These are phyloP conservation scores for Paraglomus brasilianum DNA, from an alignment of 192 early-diverging fungal species.

Conservation along the genomic window DNA sequence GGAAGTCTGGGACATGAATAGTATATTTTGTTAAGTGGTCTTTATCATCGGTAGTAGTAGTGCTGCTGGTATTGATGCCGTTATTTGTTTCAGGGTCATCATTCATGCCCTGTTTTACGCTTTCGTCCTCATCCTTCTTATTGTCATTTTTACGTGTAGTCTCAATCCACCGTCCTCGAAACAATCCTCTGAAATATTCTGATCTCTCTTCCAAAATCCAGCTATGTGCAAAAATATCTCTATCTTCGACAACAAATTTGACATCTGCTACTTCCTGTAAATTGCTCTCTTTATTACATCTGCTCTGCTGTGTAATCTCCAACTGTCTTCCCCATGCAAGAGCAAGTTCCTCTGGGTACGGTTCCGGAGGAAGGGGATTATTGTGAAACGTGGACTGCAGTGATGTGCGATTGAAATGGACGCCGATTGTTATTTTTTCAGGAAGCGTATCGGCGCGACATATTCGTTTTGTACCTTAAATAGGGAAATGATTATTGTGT, in stretches of 20 bases:
- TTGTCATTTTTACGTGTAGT: not conserved
- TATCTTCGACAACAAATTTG: constrained; percentile 2
- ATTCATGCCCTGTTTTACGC: too few relatives aligned
- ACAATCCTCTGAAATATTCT: constrained; percentile 30
- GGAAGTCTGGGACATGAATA: too few relatives aligned
- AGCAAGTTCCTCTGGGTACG: not conserved
- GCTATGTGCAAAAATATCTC: constrained; percentile 9
- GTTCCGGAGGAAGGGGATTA: not conserved
- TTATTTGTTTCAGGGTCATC: too few relatives aligned
- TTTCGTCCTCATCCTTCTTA: too few relatives aligned
- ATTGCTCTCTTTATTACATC: not conserved
- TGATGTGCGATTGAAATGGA: not conserved
- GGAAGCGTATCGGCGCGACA: not conserved
- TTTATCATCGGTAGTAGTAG: too few relatives aligned
- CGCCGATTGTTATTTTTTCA: constrained; percentile 13
- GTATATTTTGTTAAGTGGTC: too few relatives aligned
- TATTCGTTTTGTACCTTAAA: too few relatives aligned
- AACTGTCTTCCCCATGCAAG: not conserved
- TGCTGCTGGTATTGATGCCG: too few relatives aligned
- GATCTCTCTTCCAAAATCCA: constrained; percentile 14
- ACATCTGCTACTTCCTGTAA: not conserved
- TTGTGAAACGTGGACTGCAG: not conserved
- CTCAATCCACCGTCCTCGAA: constrained; percentile 28
- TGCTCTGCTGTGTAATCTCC: too few relatives aligned
- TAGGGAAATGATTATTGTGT: not conserved